Evolutionary conservation across 2,329 filamentous ascomycete species (phyloP), one percentile per base, ranked within the genome.

Genomic region (Aspergillus tanneri): DNA sequence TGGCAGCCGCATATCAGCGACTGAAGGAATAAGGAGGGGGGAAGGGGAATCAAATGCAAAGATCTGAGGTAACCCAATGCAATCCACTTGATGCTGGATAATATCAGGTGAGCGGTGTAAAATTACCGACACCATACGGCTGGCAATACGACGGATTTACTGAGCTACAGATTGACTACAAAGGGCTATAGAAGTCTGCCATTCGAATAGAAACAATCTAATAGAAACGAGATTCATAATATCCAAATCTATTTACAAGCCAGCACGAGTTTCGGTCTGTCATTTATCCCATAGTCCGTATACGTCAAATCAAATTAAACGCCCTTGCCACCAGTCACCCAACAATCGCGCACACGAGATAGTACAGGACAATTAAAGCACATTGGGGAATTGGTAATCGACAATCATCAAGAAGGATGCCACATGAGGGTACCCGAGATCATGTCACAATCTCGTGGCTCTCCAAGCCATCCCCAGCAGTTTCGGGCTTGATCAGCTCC

Each of bases 401-500:
- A 36, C 27, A 40, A 21, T 44, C 27, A 22, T 46, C 24, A 46
- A 45, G 25, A 24, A 27, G 14, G 39, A 27, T n/a, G 11, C 14
- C 44, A 19, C 10, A 39, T 21, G 35, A 19, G 46, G 30, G 27
- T 23, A 23, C 21, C 18, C 12, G 9, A 10, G 10, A 37, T 61
- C 58, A 71, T 38, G 66, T 66, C 41, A 60, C 60, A 36, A 70
- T 51, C 53, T 68, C 61, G 45, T 63, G 61, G 47, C 48, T 57
- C 43, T 66, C 62, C 14, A 60, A 52, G 25, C 55, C 56, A n/a
- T 69, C 64, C 24, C 49, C 37, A 7, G 46, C 40, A 24, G 54
- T 48, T 27, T 77, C 77, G 32, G 87, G 84, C 50, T 88, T 79
- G 52, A 95, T 83, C 43, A 88, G 73, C 71, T 95, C 89, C 65